Base-by-base conservation (phyloP, 129 eudicot genomes). In the Ambrosia artemisiifolia region DNA sequence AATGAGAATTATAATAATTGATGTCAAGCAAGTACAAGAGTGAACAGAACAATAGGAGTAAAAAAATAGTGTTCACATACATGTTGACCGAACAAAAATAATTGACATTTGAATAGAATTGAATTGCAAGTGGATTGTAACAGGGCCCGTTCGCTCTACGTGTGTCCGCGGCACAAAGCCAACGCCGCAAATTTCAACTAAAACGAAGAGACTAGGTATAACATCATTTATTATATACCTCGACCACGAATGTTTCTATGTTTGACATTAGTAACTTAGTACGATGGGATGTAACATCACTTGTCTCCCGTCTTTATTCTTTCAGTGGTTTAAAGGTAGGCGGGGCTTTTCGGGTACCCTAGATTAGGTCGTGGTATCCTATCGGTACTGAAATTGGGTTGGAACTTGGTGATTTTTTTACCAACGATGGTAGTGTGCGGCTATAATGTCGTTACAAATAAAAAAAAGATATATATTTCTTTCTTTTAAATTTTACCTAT, bases 141-240 rank as follows among this genome's bases (percentile, higher is more conserved):
- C 40, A 53, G 67, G 17, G 28, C 69, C 55, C 50, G 4, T 7
- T 47, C 14, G 6, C 6, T 10, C 11, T 50, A 77, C 81, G 76
- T 69, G 76, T 69, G 16, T 8, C 56, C 81, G 36, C 34, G 65
- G 38, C 70, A 63, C 47, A 17, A 6, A 47, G 54, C 75, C 75
- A 47, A 77, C 75, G 63, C 80, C 80, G 63, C 71, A 61, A 61
- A 46, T 36, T 35, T 69, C 81, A 61, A 61, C 65, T 6, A 61
- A 63, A 69, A 2, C 24, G 76, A 50, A 77, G 36, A 18, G 65
- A n/a, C 43, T 6, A 3, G 17, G 20, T 30, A 47, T 12, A 14
- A 32, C 14, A 13, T 3, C 16, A 47, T 10, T 46, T 2, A n/a
- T 13, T 24, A 24, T 6, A 36, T 24, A 14, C 50, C 19, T 49